Percentiles rank a stretch among this genome's conserved stretches.
phyloP scores from a whole-genome alignment of 306 rosid genomes.

The Trifolium subterraneum region DNA sequence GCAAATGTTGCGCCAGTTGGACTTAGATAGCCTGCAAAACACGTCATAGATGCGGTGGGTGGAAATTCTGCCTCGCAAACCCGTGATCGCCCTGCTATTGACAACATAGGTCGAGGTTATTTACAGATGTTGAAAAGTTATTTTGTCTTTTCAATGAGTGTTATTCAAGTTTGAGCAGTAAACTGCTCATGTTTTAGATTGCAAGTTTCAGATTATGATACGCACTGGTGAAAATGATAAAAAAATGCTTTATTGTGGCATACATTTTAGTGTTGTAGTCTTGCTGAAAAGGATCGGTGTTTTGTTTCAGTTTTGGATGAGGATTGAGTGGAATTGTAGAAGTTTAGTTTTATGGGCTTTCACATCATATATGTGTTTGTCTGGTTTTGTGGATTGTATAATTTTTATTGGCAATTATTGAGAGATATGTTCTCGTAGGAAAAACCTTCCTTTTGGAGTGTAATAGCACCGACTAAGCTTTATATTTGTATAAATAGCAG shows the following conservation, averaged over 20 bases:
- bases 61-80: too few relatives aligned
- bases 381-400: conserved; percentile 16
- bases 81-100: too few relatives aligned
- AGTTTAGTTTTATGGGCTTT: conserved; percentile 26
- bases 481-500: background rate
- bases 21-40: too few relatives aligned
- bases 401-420: conserved; percentile 25
- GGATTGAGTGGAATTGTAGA: background rate
- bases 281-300: background rate
- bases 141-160: too few relatives aligned
- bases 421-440: background rate
- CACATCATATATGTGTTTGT: background rate
- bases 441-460: conserved; percentile 18
- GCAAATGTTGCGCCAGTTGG: too few relatives aligned
- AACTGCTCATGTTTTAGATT: too few relatives aligned
- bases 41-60: too few relatives aligned
- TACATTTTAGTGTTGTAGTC: conserved; percentile 6
- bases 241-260: background rate
- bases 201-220: too few relatives aligned
- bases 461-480: conserved; percentile 1
- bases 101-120: too few relatives aligned
- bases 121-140: too few relatives aligned
- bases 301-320: background rate
- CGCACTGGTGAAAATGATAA: too few relatives aligned
- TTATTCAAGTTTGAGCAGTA: too few relatives aligned